Percentiles rank a stretch among this genome's conserved stretches.
Conservation (phyloP, 441 rosid species). For the Erysimum cheiri region DNA sequence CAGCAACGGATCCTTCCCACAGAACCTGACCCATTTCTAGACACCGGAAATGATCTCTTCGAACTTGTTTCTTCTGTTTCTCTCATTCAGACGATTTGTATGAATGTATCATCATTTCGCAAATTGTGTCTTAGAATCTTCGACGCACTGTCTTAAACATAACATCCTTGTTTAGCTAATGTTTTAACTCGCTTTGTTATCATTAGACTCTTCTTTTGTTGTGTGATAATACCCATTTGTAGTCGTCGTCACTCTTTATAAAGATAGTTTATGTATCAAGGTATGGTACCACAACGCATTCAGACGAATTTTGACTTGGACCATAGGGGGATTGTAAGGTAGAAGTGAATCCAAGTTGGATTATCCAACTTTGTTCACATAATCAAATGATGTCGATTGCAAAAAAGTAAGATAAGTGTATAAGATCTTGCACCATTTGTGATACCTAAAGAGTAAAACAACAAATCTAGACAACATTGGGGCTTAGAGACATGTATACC, state of each 20-base stretch:
- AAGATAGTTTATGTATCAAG: background rate
- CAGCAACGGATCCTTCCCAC: slow-evolving; percentile 33
- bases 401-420: background rate
- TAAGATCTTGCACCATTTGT: background rate
- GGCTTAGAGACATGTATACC: background rate
- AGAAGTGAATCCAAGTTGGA: background rate
- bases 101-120: slow-evolving; percentile 14
- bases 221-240: background rate
- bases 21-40: slow-evolving; percentile 34
- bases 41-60: background rate
- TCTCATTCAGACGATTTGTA: slow-evolving; percentile 7
- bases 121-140: slow-evolving; percentile 1
- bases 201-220: slow-evolving; percentile 4
- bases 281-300: background rate
- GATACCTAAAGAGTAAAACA: background rate
- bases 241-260: background rate
- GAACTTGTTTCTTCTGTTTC: background rate
- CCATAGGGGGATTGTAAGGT: background rate
- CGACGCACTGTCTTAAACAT: background rate
- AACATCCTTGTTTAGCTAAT: slow-evolving; percentile 16
- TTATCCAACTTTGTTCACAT: background rate
- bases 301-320: background rate
- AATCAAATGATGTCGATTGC: background rate
- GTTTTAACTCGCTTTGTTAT: slow-evolving; percentile 3
- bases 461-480: background rate